phyloP scores from a whole-genome alignment of 805 yeast genomes.

The Yamadazyma olivae region DNA sequence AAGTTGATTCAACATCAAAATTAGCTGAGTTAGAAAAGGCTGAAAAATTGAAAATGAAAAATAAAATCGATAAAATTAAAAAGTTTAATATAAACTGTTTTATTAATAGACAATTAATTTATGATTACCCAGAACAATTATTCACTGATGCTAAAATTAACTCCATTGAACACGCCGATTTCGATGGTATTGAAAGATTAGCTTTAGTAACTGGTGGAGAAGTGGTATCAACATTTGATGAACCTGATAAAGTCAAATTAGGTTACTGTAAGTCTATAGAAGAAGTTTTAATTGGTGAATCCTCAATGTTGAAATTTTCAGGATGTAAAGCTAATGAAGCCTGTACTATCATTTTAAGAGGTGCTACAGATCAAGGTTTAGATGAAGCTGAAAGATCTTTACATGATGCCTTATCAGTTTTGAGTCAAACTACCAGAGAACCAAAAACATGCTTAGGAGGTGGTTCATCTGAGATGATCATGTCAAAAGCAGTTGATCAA shows the following conservation, averaged over 20 bases:
- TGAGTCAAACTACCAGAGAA: constrained; percentile 91
- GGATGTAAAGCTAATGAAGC: constrained; percentile 96
- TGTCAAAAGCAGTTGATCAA: constrained; percentile 95
- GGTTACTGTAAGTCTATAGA: constrained; percentile 90
- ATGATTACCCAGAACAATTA: constrained; percentile 96
- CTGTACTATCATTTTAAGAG: constrained; percentile 88
- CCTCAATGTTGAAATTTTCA: constrained; percentile 83
- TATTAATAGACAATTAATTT: constrained; percentile 93
- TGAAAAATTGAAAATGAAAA: constrained; percentile 89
- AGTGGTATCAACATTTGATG: constrained; percentile 93
- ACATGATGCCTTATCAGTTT: constrained; percentile 93
- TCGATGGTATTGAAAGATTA: constrained; percentile 94
- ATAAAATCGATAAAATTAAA: constrained; percentile 83
- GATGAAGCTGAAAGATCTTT: constrained; percentile 51
- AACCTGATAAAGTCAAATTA: constrained; percentile 78
- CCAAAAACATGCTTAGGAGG: constrained; percentile 93
- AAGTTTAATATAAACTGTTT: constrained; percentile 85
- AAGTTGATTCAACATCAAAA: constrained; percentile 92
- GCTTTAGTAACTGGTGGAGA: constrained; percentile 98
- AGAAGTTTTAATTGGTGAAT: constrained; percentile 92
- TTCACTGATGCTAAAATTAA: constrained; percentile 84
- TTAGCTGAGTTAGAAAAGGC: constrained; percentile 93
- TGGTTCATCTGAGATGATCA: constrained; percentile 84
- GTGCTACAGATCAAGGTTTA: constrained; percentile 45
- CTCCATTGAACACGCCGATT: constrained; percentile 97